phyloP scores from a whole-genome alignment of 495 filamentous ascomycete species.

The Penicillium ochrochloron region DNA sequence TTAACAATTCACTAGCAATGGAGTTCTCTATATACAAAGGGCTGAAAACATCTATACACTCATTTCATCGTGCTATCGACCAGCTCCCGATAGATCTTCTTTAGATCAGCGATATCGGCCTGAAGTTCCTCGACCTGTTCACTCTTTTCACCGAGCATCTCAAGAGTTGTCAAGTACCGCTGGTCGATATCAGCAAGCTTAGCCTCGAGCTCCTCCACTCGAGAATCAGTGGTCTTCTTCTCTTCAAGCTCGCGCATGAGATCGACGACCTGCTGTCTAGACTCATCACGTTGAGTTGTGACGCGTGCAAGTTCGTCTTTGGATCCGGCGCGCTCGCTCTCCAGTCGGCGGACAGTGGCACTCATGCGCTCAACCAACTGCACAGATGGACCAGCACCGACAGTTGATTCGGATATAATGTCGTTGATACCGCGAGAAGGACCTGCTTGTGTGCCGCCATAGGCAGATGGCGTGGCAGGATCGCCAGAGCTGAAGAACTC shows the following conservation, averaged over 20 bases:
- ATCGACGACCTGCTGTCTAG: constrained; percentile 83
- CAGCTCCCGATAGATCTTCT: constrained; percentile 92
- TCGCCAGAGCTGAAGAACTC: constrained; percentile 66
- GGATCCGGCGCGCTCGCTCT: constrained; percentile 83
- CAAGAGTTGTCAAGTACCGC: constrained; percentile 86
- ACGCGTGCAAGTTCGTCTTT: constrained; percentile 85
- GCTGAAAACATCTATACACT: constrained; percentile 20
- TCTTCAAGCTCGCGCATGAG: constrained; percentile 85
- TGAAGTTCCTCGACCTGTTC: constrained; percentile 89
- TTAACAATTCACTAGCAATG: constrained; percentile 5
- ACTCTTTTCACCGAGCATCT: constrained; percentile 96
- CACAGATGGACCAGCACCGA: constrained; percentile 87
- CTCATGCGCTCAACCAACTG: constrained; percentile 97
- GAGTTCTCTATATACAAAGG: constrained; percentile 9
- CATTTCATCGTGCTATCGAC: constrained; percentile 81
- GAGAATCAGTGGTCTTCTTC: constrained; percentile 61
- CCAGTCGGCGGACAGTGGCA: constrained; percentile 84
- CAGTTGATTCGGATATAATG: constrained; percentile 85
- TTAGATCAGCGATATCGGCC: constrained; percentile 88
- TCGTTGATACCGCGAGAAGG: constrained; percentile 73
- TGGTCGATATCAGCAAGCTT: constrained; percentile 62
- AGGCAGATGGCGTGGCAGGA: constrained; percentile 65
- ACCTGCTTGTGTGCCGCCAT: constrained; percentile 42
- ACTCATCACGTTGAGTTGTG: constrained; percentile 82
- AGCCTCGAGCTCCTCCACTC: constrained; percentile 66